Evolutionary conservation across 1,284 basidiomycete genomes (phyloP), one percentile per base, ranked within the genome.

Genomic region (Leucoagaricus sp.): DNA sequence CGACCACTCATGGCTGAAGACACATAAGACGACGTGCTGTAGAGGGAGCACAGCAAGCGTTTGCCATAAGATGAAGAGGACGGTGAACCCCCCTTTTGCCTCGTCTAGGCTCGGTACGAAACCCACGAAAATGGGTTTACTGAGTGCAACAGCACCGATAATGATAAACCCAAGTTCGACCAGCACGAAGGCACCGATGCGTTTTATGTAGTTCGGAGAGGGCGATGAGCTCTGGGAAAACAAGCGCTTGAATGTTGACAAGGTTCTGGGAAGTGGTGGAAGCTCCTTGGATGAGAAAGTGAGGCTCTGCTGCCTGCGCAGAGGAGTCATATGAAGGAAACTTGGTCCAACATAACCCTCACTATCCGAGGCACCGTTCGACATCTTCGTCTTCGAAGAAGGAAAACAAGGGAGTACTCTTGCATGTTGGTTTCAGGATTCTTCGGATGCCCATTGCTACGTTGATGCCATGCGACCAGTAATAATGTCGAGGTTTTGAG

Each of bases 1-100:
- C n/a, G 26, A 38, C 52, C 52, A 54, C n/a, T 54, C 52, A n/a
- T 10, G 15, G 13, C 52, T 54, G 31, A 47, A 54, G 1, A 34
- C 33, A 21, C 46, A 48, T 3, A 25, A 28, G 8, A 21, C 25
- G 3, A 17, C 26, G 4, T 54, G 23, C 2, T 21, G 29, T 4
- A 40, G 17, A 9, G 40, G n/a, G 21, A 29, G 38, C 12, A 38
- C 29, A 5, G 44, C 52, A 15, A 54, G 15, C 4, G 31, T 21
- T 4, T 54, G 52, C 52, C 52, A 54, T 4, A 46, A 8, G 21
- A 47, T 47, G 25, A 40, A 47, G 1, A 54, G 17, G 2, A 54
- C 33, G 25, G n/a, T 54, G 34, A 53, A 53, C 8, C 51, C 51
- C n/a, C 42, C 51, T 13, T 34, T 53, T 26, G 29, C 41, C 12